Evolutionary conservation across 257 asterid species (phyloP).

Genomic region (Thymus mandschuricus): DNA sequence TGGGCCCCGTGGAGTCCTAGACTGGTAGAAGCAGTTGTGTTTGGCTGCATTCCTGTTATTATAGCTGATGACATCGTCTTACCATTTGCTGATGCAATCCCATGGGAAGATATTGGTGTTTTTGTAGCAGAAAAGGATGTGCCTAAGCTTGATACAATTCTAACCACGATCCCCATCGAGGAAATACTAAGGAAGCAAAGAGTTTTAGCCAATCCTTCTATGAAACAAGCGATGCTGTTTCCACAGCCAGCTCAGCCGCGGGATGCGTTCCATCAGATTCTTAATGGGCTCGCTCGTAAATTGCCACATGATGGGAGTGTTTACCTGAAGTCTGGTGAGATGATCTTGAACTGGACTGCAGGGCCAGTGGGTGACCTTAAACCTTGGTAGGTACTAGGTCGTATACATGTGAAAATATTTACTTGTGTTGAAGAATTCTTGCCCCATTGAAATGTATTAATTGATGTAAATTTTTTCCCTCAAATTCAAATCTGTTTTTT

Average conservation of each 20-base stretch:
- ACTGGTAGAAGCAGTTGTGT: constrained; percentile 87
- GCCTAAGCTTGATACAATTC: constrained; percentile 76
- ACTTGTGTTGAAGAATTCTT: constrained; percentile 6
- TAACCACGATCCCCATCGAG: constrained; percentile 67
- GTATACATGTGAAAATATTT: neutral
- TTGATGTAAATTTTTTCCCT: constrained; percentile 29
- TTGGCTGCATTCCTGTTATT: constrained; percentile 92
- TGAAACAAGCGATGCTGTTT: constrained; percentile 91
- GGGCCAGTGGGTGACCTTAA: constrained; percentile 84
- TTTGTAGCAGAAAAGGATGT: constrained; percentile 85
- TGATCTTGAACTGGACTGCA: constrained; percentile 82
- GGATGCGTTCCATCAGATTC: constrained; percentile 89
- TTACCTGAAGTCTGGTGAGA: constrained; percentile 62
- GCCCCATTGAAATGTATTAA: neutral
- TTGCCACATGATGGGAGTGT: constrained; percentile 62
- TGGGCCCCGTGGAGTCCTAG: constrained; percentile 99
- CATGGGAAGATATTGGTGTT: constrained; percentile 95
- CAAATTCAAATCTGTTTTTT: constrained; percentile 11
- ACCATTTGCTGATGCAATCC: constrained; percentile 95
- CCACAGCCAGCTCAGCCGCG: constrained; percentile 84
- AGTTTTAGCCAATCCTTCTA: constrained; percentile 82
- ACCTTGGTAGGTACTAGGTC: constrained; percentile 57
- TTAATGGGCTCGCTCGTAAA: constrained; percentile 87
- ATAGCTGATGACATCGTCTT: constrained; percentile 89
- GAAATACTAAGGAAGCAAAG: constrained; percentile 82